Evolutionary conservation across 768 basidiomycete species (phyloP).

Genomic region (Agrocybe praecox): DNA sequence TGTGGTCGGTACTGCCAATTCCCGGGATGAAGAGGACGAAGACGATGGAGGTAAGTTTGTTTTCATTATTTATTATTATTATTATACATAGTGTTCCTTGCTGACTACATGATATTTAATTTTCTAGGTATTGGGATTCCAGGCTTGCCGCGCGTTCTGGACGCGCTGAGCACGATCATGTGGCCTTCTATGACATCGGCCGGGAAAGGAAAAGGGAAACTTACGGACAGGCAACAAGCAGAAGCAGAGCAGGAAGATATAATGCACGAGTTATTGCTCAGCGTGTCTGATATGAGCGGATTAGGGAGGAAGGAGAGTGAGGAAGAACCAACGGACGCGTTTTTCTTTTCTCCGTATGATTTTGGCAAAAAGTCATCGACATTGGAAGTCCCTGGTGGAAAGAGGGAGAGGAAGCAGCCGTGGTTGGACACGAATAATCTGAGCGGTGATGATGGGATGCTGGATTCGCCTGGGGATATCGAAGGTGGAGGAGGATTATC

Average conservation of each 20-base stretch:
- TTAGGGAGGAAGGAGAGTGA: neutral
- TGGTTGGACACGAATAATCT: neutral
- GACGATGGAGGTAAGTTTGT: constrained; percentile 28
- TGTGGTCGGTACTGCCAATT: neutral
- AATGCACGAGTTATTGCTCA: constrained; percentile 19
- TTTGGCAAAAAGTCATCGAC: neutral
- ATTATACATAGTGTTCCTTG: neutral
- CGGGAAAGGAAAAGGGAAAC: neutral
- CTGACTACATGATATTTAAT: neutral
- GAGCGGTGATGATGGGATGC: neutral
- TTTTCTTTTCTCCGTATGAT: neutral
- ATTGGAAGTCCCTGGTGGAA: neutral
- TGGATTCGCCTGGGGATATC: constrained; percentile 6
- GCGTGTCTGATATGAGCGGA: constrained; percentile 1
- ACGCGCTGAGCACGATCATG: constrained; percentile 85
- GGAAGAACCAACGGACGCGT: neutral
- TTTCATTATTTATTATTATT: neutral
- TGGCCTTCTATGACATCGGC: constrained; percentile 73
- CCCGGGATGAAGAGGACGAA: constrained; percentile 14
- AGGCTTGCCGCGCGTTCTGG: constrained; percentile 66
- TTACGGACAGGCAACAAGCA: neutral
- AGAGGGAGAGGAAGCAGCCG: neutral
- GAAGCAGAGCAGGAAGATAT: constrained; percentile 15
- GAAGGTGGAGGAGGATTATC: neutral
- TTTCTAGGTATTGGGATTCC: constrained; percentile 42